Evolutionary conservation across 78 protist genomes (phyloP), one percentile per base, ranked within the genome.

Genomic region (Polysphondylium violaceum): DNA sequence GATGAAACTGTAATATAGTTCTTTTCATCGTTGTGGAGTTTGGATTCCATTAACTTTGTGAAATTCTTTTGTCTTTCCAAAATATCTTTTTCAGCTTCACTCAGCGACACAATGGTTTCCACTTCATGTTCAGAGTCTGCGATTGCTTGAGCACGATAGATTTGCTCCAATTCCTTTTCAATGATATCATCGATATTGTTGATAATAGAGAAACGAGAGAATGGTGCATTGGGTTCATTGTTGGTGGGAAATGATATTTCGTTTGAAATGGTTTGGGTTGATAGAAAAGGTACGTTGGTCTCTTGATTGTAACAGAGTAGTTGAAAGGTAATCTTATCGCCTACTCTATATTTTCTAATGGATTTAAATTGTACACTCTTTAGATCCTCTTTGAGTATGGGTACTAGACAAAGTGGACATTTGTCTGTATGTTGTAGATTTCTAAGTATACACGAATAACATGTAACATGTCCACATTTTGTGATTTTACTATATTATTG

Each of bases 401-500:
- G 59, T 58, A 17, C 35, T 23, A 83, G 44, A 83, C 91, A 83
- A 3, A 83, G 73, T 31, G 91, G 91, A 43, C 91, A 83, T 58
- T 69, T 83, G 21, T 27, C 40, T 14, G 77, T 36, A 58, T 83
- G 81, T 21, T 71, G 68, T 44, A 83, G 43, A 3, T 16, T 43
- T 59, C 91, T 58, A 27, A 83, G 36, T 9, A 83, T 71, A 58
- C 91, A 83, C 9, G 59, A 29, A 67, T 51, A 69, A 31, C 91
- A 83, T 43, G 67, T 3, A 4, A 83, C 58, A 69, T 83, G 91
- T 25, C 91, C 91, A 69, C 91, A 83, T 58, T 59, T 83, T 27
- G 91, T 71, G 7, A 83, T 74, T 38, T 69, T 83, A 9, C 85
- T 75, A 58, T 44, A 55, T 27, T 21, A 21, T 33, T 44, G 6